Base-by-base conservation (phyloP, 1,284 basidiomycete genomes). In the Sporisorium scitamineum region DNA sequence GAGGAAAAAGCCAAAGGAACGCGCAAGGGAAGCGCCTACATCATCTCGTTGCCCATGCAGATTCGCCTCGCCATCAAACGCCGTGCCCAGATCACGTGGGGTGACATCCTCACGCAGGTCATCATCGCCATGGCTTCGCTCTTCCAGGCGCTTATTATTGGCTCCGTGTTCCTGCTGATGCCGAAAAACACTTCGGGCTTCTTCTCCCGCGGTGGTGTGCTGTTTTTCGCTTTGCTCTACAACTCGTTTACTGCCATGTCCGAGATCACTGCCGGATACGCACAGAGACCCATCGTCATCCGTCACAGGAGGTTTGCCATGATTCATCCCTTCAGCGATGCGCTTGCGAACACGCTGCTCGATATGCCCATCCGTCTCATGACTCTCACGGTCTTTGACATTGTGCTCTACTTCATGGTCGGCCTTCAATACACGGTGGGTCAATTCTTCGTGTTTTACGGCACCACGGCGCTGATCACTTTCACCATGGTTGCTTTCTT, bases 181-280 rank as follows among this genome's bases (percentile, higher is more conserved):
- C 87, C 90, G 0, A 87, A 90, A 18, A 85, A 87, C 6, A 93
- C 94, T 0, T 84, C 87, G 0, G 91, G 90, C 14, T 92, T 90
- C 84, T 95, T 92, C 87, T 91, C 91, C 16, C 90, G 93, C 22
- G 93, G 93, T 3, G 94, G 93, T 86, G 84, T 87, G 14, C 53
- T 76, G 24, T 71, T 68, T 65, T 68, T 71, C 27, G 65, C 69
- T 6, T 47, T 80, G 27, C 76, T 81, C 11, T 89, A 86, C 83
- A 88, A 88, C 61, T 86, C 87, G 7, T 82, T 89, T 60, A 86
- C 87, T 39, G 86, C 86, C 29, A 83, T 88, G 76, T 68, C 74
- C 37, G 81, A 83, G 57, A 64, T 83, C 48, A 70, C 78, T n/a
- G 65, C 66, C 34, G 66, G 66, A 16, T 70, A 81, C 48, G 57